Base-by-base conservation (phyloP, 1,284 basidiomycete genomes). In the Ceratobasidium sp. region DNA sequence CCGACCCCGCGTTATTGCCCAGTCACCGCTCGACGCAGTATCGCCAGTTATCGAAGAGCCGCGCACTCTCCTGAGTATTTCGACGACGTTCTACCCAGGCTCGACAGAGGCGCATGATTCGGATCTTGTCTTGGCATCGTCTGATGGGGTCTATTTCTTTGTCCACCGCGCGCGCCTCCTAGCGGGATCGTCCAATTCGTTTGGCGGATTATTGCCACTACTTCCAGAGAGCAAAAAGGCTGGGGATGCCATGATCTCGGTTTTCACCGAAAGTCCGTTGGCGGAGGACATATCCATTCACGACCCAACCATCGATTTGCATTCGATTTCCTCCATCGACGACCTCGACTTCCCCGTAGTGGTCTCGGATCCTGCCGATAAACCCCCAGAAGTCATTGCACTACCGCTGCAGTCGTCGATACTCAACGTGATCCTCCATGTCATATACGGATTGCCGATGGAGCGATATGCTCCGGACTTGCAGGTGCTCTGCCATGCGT, bases 11-110 rank as follows among this genome's bases (percentile, higher is more conserved):
- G 46, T 15, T 49, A 12, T 49, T 49, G 10, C n/a, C 39, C 55
- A 76, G 72, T 60, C 72, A 12, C 63, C 61, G 44, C 63, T 55
- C 46, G 40, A 49, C 28, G 28, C 49, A 23, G 51, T 66, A 68
- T 77, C 68, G 20, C 66, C 66, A 13, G 46, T 61, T 39, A 69
- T 51, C 56, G 76, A 60, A 13, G 76, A 71, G 68, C 26, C 66
- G 20, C 77, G 68, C 39, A 79, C 80, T 20, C 42, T 78, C 13
- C 75, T 81, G 39, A 71, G 72, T 28, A 73, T 81, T 28, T 79
- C 77, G n/a, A 81, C 80, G 7, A 77, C 79, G 20, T 81, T 81
- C 75, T 80, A 77, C 67, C 80, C 80, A 2, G 78, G 77, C 51
- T 72, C 80, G 15, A 18, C 46, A 46, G 72, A 76, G 20, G 39